phyloP scores from a whole-genome alignment of 441 rosid species.

The Bocquillonia castaneifolia region DNA sequence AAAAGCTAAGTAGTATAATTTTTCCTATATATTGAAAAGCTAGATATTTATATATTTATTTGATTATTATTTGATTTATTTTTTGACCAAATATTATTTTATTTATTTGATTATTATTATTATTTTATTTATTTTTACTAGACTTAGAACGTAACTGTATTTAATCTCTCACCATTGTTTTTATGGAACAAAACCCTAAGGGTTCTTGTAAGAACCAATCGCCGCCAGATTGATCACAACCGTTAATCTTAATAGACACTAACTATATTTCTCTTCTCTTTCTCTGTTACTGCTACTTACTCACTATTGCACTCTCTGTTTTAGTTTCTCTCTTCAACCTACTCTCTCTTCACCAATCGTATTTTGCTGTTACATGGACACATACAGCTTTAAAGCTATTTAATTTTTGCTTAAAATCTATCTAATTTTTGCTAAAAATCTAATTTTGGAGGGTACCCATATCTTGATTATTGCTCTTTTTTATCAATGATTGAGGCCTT shows the following conservation, averaged over 20 bases:
- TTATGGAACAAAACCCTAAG: conserved; percentile 67
- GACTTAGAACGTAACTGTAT: no score
- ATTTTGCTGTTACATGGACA: conserved; percentile 18
- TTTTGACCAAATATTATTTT: neutral
- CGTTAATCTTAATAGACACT: conserved; percentile 24
- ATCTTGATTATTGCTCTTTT: conserved; percentile 12
- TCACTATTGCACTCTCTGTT: conserved; percentile 24
- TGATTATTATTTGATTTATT: no score
- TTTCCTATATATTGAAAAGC: no score
- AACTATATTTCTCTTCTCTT: conserved; percentile 6
- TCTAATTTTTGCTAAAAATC: conserved; percentile 17
- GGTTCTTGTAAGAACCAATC: conserved; percentile 67
- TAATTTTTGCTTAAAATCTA: conserved; percentile 10
- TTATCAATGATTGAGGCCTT: conserved; percentile 15
- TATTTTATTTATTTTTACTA: conserved; percentile 28
- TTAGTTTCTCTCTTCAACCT: conserved; percentile 6
- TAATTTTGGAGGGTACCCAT: conserved; percentile 6
- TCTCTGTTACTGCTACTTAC: conserved; percentile 5
- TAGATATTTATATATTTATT: no score
- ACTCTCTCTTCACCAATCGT: neutral
- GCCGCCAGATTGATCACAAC: conserved; percentile 67
- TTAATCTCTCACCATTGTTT: conserved; percentile 17
- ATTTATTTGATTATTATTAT: neutral
- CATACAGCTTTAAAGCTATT: conserved; percentile 18
- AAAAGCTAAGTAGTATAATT: no score